Base-by-base conservation (phyloP, 257 asterid species). In the Eucommia ulmoides region DNA sequence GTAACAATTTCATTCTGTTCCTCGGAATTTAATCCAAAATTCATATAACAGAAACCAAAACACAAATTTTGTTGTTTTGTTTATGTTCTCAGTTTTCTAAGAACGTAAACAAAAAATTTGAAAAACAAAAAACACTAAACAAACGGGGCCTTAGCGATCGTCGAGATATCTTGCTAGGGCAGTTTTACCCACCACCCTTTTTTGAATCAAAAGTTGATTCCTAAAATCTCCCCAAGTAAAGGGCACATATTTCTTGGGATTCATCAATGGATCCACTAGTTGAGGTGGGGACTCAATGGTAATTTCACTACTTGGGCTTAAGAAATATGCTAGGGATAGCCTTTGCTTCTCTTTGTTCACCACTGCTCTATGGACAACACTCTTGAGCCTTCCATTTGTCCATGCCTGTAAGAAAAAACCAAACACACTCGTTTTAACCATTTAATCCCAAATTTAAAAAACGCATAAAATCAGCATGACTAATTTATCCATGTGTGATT, bases 281-380 rank as follows among this genome's bases (percentile, higher is more conserved):
- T 61, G 33, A 19, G 47, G 61, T 38, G 54, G 61, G 33, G 45
- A 46, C 59, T 67, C 65, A 19, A 62, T 62, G n/a, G 24, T 5
- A 12, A 55, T 21, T 26, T 20, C 24, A n/a, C 51, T 25, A 41
- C 61, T 24, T 22, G 65, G 65, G 63, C 60, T 60, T 12, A 67
- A 19, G 50, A 62, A 56, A 67, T 62, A 62, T 24, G 69, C 65
- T 9, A 62, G 23, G 12, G 73, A 61, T 25, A 67, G 57, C 25
- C 65, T 55, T 51, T 48, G 14, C 38, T 19, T 41, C 23, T 62
- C 69, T 56, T 53, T 23, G 10, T 62, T 67, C 20, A 62, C 51
- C 52, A 62, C 65, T 56, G 55, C 62, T 55, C 69, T 48, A 21
- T 67, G 69, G 5, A 42, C 63, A 19, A 62, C 65, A 42, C 65